Evolutionary conservation across 108 stramenopile genomes (phyloP), one percentile per base, ranked within the genome.

Genomic region (Schizochytrium sp.): DNA sequence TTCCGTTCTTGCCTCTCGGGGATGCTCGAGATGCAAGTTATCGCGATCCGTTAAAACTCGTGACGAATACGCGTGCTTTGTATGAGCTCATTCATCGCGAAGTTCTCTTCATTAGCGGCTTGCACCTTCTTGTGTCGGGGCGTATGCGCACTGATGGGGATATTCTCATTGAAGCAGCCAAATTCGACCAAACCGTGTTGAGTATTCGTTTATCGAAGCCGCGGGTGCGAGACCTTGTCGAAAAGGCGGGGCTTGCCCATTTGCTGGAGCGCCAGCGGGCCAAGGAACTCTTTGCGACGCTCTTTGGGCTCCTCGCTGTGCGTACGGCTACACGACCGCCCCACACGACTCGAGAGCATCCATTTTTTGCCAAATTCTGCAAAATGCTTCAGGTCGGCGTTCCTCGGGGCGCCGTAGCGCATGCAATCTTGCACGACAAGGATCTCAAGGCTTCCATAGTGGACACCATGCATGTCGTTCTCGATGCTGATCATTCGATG

Each of bases 351-450:
- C 45, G 76, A 6, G 76, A 83, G 76, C 76, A 83, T 34, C 76
- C 76, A 0, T 28, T 6, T 18, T 83, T 83, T 28, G n/a, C 51
- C 6, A 47, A 45, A 5, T 53, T 45, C 51, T 83, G 76, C 76
- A 83, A 53, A 23, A 83, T 83, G 76, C 76, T 83, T 8, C 76
- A 53, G 12, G 76, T 83, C 6, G 76, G 76, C n/a, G 76, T 83
- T 12, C 76, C 76, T 6, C 45, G 51, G 23, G 76, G 76, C 25
- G 76, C 76, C 25, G 76, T 83, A 16, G 48, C 51, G 19, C 76
- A 83, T 0, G 76, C 45, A 6, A 83, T 83, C 1, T 12, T 53
- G 10, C 45, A 83, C 23, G 48, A 83, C 28, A 18, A 8, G 10
- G 25, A 53, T 12, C 48, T 12, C 18, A 47, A 83, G 28, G 51